Percentiles rank a stretch among this genome's conserved stretches.
These are phyloP conservation scores for Puccinia novopanici DNA, from an alignment of 1,284 basidiomycete species.

Conservation along the genomic window DNA sequence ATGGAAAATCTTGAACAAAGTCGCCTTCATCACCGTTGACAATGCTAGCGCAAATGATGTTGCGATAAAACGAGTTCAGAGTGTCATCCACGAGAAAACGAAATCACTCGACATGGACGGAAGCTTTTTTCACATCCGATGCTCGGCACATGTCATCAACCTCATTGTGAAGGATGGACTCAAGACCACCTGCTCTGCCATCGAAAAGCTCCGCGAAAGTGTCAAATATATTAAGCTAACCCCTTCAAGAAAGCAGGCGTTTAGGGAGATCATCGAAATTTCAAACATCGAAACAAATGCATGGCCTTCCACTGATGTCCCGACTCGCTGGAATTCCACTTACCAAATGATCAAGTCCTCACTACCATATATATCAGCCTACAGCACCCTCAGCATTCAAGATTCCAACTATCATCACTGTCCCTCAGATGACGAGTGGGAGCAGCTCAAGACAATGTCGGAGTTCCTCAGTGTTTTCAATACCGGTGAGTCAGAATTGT, in stretches of 20 bases:
- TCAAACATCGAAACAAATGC: not conserved
- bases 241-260: not conserved
- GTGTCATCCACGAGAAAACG: not conserved
- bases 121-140: no score
- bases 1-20: not conserved
- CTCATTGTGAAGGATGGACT: conserved; percentile 4
- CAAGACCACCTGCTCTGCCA: not conserved
- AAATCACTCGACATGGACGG: not conserved
- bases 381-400: not conserved
- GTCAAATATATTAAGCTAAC: not conserved
- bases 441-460: not conserved
- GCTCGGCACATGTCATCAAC: not conserved
- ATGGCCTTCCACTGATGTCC: not conserved
- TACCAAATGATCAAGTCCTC: not conserved
- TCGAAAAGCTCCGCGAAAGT: not conserved
- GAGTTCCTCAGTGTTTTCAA: not conserved
- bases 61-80: not conserved
- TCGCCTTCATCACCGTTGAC: not conserved
- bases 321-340: not conserved
- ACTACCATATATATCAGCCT: not conserved
- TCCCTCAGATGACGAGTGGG: not conserved
- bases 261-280: not conserved
- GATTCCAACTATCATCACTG: not conserved
- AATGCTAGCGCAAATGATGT: not conserved
- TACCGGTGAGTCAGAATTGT: not conserved